Base-by-base conservation (phyloP, 2,329 filamentous ascomycete genomes). In the Cladosporium cucumerinum region DNA sequence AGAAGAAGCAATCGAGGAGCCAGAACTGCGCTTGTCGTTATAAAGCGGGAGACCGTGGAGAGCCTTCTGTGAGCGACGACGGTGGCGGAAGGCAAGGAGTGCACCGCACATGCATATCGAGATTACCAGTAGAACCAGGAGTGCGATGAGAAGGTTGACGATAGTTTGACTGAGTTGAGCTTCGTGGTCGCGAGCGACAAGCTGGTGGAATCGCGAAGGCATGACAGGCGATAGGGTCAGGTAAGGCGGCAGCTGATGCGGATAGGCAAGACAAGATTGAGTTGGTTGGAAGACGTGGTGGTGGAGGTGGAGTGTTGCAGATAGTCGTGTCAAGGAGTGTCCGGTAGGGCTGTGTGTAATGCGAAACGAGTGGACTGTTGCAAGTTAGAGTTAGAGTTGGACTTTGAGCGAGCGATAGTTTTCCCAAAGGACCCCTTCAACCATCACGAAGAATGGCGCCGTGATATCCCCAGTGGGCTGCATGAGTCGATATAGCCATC, bases 101-200 rank as follows among this genome's bases (percentile, higher is more conserved):
- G 84, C 81, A 65, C 86, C 87, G 61, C 89, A 82, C 65, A 93
- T 82, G 57, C 88, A 75, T 32, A 96, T 82, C 66, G 85, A 87
- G 72, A 94, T 78, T 71, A 96, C 86, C 71, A 94, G 81, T 54
- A 99, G 83, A 68, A 89, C 88, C 71, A 98, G 83, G 63, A 98
- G 85, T 65, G 87, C 85, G 72, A 96, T 90, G 75, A 97, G 82
- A 51, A 96, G 86, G 74, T 92, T 88, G 76, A 93, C 83, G 80
- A 90, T 87, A 54, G 85, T 84, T 43, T 80, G 79, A 67, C 82
- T 86, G 70, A 90, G 81, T 71, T 81, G 79, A 67, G 72, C 70
- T 64, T 74, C 72, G 68, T 78, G 73, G 74, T 82, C 79, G 69
- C 87, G 85, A 63, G 74, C 77, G 68, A 84, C 70, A 52, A 76